Evolutionary conservation across 768 basidiomycete species (phyloP).

Genomic region (Cystobasidium onofrii): DNA sequence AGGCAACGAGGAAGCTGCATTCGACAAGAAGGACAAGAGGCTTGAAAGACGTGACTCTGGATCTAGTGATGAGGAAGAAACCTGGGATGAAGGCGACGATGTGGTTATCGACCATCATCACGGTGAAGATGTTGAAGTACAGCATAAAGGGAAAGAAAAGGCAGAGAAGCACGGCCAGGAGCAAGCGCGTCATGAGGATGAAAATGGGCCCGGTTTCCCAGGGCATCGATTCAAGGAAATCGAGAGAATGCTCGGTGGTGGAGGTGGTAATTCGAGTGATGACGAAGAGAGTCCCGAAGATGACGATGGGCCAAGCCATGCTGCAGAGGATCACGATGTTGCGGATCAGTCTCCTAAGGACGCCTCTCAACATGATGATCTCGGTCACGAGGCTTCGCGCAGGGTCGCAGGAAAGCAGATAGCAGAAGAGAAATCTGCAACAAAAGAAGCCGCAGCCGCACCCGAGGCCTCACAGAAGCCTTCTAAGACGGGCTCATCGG

Average conservation of each 20-base stretch:
- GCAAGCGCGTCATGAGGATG: neutral
- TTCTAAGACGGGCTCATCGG: neutral
- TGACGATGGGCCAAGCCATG: neutral
- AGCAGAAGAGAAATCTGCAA: neutral
- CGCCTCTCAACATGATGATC: neutral
- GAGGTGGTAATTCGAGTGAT: neutral
- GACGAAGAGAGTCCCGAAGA: neutral
- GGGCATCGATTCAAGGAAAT: conserved; percentile 15
- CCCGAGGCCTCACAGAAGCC: neutral
- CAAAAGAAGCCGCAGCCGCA: neutral
- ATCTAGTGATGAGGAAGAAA: conserved; percentile 36
- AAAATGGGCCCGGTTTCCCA: conserved; percentile 21
- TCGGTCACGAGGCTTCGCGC: neutral
- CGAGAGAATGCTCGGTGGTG: conserved; percentile 12
- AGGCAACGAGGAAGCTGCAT: neutral
- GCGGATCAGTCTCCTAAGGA: neutral
- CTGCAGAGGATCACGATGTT: too few species aligned
- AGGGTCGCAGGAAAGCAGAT: neutral
- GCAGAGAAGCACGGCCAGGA: neutral
- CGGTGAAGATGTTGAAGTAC: conserved; percentile 10
- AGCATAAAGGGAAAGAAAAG: neutral
- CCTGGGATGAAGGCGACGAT: conserved; percentile 33
- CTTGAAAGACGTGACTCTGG: conserved; percentile 36
- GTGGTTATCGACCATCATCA: conserved; percentile 14
- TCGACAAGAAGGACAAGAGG: conserved; percentile 35